Conservation (phyloP, 176 grass and related monocot species). For the Musa acuminata region DNA sequence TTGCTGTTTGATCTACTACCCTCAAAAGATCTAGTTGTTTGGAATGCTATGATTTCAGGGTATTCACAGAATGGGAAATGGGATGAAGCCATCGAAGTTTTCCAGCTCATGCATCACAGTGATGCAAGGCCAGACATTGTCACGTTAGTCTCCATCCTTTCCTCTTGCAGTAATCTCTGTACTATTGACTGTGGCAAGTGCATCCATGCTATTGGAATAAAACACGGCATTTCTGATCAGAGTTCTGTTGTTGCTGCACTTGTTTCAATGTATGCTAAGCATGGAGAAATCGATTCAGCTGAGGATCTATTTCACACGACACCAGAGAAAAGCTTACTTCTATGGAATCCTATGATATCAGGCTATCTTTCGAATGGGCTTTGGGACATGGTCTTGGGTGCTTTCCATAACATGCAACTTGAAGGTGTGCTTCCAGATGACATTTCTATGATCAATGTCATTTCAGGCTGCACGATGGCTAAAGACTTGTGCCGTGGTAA, state of each 20-base stretch:
- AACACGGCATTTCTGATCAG: conserved; percentile 40
- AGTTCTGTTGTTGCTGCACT: conserved; percentile 45
- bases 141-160: conserved; percentile 46
- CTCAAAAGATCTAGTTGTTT: conserved; percentile 37
- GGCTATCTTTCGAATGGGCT: conserved; percentile 43
- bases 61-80: conserved; percentile 31
- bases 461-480: conserved; percentile 33
- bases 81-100: conserved; percentile 33
- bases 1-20: conserved; percentile 34
- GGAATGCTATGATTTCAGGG: conserved; percentile 57
- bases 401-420: conserved; percentile 34
- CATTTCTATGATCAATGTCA: conserved; percentile 36
- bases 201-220: conserved; percentile 44
- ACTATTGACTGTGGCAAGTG: conserved; percentile 27
- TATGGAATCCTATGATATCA: conserved; percentile 67
- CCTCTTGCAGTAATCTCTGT: conserved; percentile 44
- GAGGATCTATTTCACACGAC: conserved; percentile 23
- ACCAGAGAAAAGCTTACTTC: conserved; percentile 29
- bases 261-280: conserved; percentile 60
- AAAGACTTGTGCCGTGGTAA: conserved; percentile 34
- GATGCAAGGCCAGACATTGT: conserved; percentile 37
- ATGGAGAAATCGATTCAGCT: conserved; percentile 37
- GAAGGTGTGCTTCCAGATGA: conserved; percentile 35
- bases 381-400: conserved; percentile 26
- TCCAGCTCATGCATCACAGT: conserved; percentile 31